phyloP scores from a whole-genome alignment of 2,329 filamentous ascomycete species.

The Fusarium tanahbumbuense region DNA sequence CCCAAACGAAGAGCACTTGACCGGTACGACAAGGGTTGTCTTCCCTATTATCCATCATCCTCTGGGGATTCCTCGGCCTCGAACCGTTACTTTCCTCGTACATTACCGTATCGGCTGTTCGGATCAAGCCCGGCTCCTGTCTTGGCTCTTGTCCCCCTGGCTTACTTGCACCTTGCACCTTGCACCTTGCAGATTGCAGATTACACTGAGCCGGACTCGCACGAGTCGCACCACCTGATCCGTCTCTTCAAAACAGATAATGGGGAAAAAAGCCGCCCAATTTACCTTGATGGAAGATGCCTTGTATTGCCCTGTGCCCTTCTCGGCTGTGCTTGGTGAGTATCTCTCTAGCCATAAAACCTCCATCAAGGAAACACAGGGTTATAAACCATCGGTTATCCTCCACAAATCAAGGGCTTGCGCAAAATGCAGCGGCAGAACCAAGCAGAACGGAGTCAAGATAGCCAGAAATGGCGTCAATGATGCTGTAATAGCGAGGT shows the following conservation, averaged over 20 bases:
- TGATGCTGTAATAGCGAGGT: background rate
- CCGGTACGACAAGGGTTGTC: slow-evolving; percentile 29
- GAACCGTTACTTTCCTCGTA: slow-evolving; percentile 28
- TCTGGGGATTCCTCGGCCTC: slow-evolving; percentile 19
- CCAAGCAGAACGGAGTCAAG: slow-evolving; percentile 5
- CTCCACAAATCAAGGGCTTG: background rate
- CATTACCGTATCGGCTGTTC: slow-evolving; percentile 41
- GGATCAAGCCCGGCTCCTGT: slow-evolving; percentile 35
- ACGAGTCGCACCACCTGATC: slow-evolving; percentile 42
- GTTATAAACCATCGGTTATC: background rate
- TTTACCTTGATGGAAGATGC: background rate
- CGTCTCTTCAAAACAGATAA: slow-evolving; percentile 1
- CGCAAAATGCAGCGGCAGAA: background rate
- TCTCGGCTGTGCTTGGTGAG: background rate
- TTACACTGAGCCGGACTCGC: slow-evolving; percentile 39
- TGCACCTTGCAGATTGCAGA: background rate
- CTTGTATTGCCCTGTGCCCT: background rate
- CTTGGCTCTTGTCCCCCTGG: slow-evolving; percentile 36
- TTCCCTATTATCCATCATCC: slow-evolving; percentile 25
- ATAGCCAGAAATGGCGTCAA: background rate
- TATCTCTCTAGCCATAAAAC: background rate
- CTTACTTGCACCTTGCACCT: background rate
- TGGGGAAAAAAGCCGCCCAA: background rate
- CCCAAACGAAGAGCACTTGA: slow-evolving; percentile 27
- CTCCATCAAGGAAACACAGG: background rate